phyloP scores from a whole-genome alignment of 306 rosid species.

The Vigna unguiculata region DNA sequence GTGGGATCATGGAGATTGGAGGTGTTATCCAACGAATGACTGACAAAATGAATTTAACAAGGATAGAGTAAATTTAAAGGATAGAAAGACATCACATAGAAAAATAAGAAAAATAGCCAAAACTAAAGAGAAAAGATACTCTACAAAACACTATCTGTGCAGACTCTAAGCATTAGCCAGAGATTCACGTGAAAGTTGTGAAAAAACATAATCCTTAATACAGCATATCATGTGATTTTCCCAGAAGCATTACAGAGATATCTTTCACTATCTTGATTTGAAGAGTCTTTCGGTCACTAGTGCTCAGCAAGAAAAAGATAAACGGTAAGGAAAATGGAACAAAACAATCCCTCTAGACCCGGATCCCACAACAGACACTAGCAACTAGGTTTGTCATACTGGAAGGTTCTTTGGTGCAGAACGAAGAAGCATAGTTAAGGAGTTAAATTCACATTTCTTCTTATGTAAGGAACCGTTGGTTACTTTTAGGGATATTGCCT shows the following conservation, averaged over 20 bases:
- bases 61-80: background rate
- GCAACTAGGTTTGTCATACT: background rate
- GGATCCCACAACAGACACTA: background rate
- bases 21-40: background rate
- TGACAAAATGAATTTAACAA: background rate
- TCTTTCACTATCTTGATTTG: slow-evolving; percentile 11
- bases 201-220: background rate
- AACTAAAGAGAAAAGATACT: background rate
- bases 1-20: background rate
- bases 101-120: slow-evolving; percentile 14
- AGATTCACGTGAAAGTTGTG: background rate
- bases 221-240: background rate
- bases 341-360: slow-evolving; percentile 10
- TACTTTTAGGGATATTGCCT: background rate
- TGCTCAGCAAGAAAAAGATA: slow-evolving; percentile 8
- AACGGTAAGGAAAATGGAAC: slow-evolving; percentile 1
- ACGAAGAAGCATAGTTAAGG: background rate
- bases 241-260: background rate
- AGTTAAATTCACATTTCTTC: background rate
- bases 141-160: background rate
- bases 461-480: background rate
- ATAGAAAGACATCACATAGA: background rate
- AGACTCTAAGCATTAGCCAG: background rate
- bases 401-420: background rate
- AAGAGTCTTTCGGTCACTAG: background rate